Conservation (phyloP, 116 monocot genomes). For the Phalaenopsis hybrid region DNA sequence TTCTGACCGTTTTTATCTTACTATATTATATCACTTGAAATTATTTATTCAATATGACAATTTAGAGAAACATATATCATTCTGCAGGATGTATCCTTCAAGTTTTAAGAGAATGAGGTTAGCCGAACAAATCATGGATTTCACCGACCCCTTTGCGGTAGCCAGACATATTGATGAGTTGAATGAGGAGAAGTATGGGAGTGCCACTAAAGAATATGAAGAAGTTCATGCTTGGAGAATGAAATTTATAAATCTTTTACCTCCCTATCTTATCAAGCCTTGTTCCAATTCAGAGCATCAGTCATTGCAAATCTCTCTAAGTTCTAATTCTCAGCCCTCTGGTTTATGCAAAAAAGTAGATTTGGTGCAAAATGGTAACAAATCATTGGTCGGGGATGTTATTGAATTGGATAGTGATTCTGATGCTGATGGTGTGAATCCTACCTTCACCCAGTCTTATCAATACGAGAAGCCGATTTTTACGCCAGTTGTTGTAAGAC, state of each 20-base stretch:
- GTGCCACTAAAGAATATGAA: slow-evolving; percentile 6
- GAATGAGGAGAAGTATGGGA: slow-evolving; percentile 7
- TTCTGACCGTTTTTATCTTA: neutral
- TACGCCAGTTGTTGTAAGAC: slow-evolving; percentile 4
- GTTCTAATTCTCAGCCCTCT: neutral
- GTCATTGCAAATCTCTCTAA: neutral
- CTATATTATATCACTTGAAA: neutral
- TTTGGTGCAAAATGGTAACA: neutral
- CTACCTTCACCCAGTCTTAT: neutral
- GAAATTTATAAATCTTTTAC: slow-evolving; percentile 7
- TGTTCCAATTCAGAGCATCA: slow-evolving; percentile 7
- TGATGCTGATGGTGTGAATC: slow-evolving; percentile 4
- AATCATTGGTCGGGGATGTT: neutral
- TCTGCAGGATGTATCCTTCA: slow-evolving; percentile 11
- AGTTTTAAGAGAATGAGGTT: slow-evolving; percentile 7
- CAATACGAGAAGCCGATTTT: slow-evolving; percentile 2
- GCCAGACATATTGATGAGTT: slow-evolving; percentile 9
- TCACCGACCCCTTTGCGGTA: slow-evolving; percentile 5
- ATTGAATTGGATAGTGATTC: slow-evolving; percentile 12
- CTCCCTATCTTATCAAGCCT: neutral
- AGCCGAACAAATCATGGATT: neutral
- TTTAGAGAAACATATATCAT: neutral
- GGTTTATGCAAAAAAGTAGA: slow-evolving; percentile 1
- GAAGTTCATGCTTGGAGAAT: slow-evolving; percentile 11
- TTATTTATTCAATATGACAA: neutral